phyloP scores from a whole-genome alignment of 805 yeast species.

The Ogataea trehalophila region DNA sequence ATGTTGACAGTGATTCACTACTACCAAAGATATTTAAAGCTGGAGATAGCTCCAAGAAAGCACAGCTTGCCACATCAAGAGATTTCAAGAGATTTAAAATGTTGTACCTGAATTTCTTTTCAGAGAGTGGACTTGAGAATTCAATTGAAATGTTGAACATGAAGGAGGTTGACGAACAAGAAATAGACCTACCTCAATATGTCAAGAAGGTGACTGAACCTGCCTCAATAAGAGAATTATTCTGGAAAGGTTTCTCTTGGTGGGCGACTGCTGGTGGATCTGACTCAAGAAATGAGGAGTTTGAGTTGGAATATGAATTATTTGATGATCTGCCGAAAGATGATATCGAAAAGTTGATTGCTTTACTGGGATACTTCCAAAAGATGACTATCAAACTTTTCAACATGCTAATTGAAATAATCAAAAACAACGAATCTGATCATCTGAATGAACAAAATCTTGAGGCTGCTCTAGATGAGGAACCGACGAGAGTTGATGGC shows the following conservation, averaged over 20 bases:
- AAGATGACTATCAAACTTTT: conserved; percentile 41
- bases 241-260: conserved; percentile 74
- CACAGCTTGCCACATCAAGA: conserved; percentile 31
- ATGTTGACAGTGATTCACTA: conserved; percentile 8
- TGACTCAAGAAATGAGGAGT: conserved; percentile 34
- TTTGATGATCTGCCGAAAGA: conserved; percentile 21
- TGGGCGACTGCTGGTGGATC: conserved; percentile 84
- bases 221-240: conserved; percentile 49
- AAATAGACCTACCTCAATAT: conserved; percentile 11
- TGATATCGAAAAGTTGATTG: conserved; percentile 22
- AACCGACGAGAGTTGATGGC: conserved; percentile 1
- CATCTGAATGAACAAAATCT: conserved; percentile 9
- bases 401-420: conserved; percentile 32
- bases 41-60: conserved; percentile 4
- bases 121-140: background rate
- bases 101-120: conserved; percentile 17
- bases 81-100: conserved; percentile 34
- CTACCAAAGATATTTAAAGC: conserved; percentile 18
- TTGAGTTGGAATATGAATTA: conserved; percentile 31
- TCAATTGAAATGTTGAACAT: conserved; percentile 1
- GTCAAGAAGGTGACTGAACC: conserved; percentile 35
- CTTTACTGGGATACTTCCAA: conserved; percentile 49
- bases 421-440: conserved; percentile 29
- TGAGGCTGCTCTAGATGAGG: conserved; percentile 6
- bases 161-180: conserved; percentile 9